Percentiles rank a stretch among this genome's conserved stretches.
Evolutionary conservation across 768 basidiomycete species (phyloP).

Genomic region (Pholiota molesta): DNA sequence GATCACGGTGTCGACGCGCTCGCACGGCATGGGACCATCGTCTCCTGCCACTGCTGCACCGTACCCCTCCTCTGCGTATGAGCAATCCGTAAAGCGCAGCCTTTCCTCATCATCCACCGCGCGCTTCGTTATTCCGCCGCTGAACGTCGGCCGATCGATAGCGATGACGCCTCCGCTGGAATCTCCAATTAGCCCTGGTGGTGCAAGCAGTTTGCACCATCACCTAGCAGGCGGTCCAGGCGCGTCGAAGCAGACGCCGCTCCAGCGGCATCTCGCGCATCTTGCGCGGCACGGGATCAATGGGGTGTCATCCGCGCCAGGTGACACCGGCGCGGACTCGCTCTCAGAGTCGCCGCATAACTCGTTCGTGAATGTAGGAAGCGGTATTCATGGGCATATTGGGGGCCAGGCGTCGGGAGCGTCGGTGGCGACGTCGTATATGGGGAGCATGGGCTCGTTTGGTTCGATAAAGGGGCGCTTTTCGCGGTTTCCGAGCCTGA

Average conservation of each 20-base stretch:
- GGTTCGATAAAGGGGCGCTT: slow-evolving; percentile 74
- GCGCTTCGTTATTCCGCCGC: slow-evolving; percentile 52
- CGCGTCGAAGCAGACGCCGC: slow-evolving; percentile 63
- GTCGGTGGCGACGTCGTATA: slow-evolving; percentile 64
- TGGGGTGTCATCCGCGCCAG: slow-evolving; percentile 78
- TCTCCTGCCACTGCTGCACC: slow-evolving; percentile 31
- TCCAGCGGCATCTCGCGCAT: slow-evolving; percentile 81
- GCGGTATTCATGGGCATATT: slow-evolving; percentile 39
- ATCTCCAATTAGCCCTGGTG: slow-evolving; percentile 32
- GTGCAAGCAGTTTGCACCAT: slow-evolving; percentile 35
- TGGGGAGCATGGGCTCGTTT: slow-evolving; percentile 59
- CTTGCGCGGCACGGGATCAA: slow-evolving; percentile 83
- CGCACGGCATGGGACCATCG: slow-evolving; percentile 31
- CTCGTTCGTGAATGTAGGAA: slow-evolving; percentile 71
- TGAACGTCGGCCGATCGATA: slow-evolving; percentile 50
- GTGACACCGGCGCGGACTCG: slow-evolving; percentile 58
- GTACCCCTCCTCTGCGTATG: slow-evolving; percentile 52
- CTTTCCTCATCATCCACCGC: slow-evolving; percentile 48
- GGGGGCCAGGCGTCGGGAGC: slow-evolving; percentile 52
- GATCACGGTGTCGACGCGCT: slow-evolving; percentile 40
- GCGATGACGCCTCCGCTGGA: slow-evolving; percentile 47
- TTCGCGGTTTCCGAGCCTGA: slow-evolving; percentile 76
- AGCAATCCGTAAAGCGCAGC: slow-evolving; percentile 50
- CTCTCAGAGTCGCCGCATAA: slow-evolving; percentile 73
- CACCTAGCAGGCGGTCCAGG: background rate